Percentiles rank a stretch among this genome's conserved stretches.
phyloP scores from a whole-genome alignment of 2,329 filamentous ascomycete genomes.

The Ophiostoma piceae region DNA sequence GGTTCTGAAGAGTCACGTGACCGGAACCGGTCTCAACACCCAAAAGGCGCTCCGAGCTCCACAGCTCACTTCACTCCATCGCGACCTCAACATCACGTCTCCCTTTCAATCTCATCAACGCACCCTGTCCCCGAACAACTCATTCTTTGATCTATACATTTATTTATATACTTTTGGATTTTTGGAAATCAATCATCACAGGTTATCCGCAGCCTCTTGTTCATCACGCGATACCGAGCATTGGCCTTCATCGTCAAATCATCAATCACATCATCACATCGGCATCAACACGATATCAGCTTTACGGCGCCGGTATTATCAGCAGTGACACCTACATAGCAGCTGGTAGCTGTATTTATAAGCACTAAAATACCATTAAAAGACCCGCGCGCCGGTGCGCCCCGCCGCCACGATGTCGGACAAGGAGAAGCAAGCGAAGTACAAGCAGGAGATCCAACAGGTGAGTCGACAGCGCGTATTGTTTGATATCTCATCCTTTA shows the following conservation, averaged over 20 bases:
- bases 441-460: conserved; percentile 97
- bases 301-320: neutral
- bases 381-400: conserved; percentile 5
- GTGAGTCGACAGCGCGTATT: conserved; percentile 41
- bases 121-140: neutral
- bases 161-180: conserved; percentile 2
- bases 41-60: neutral
- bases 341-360: neutral
- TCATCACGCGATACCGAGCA: neutral
- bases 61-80: neutral
- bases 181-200: neutral
- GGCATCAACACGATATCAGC: neutral
- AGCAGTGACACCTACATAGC: no score
- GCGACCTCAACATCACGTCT: neutral
- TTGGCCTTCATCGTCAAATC: neutral
- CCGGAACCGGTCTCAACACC: neutral
- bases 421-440: conserved; percentile 68
- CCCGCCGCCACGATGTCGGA: conserved; percentile 58
- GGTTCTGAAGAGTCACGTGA: neutral
- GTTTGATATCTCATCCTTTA: neutral
- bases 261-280: neutral
- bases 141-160: neutral
- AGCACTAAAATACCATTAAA: neutral
- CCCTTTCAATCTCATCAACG: neutral
- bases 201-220: neutral